Conservation (phyloP, 768 basidiomycete species). For the Coprinellus aureogranulatus region DNA sequence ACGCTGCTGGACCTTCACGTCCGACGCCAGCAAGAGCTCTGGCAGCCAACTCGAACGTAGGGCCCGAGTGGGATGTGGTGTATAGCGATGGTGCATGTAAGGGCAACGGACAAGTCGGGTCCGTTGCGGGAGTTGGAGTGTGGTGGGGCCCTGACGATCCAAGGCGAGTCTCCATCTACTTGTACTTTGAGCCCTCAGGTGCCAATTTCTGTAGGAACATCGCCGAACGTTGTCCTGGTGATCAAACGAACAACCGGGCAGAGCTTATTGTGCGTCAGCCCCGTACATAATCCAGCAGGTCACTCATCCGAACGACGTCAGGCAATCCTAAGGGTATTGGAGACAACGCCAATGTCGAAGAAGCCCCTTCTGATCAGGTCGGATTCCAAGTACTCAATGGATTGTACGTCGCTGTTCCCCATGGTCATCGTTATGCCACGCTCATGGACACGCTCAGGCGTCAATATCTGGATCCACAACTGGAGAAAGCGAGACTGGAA, state of each 20-base stretch:
- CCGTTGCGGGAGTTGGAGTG: slow-evolving; percentile 82
- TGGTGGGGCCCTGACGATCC: slow-evolving; percentile 78
- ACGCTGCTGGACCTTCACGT: slow-evolving; percentile 2
- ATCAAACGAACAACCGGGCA: slow-evolving; percentile 85
- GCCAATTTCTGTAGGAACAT: slow-evolving; percentile 55
- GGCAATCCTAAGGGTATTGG: slow-evolving; percentile 83
- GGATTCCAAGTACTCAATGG: slow-evolving; percentile 82
- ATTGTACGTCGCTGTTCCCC: slow-evolving; percentile 47
- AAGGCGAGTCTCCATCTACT: slow-evolving; percentile 38
- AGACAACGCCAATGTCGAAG: slow-evolving; percentile 58
- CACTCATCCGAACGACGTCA: slow-evolving; percentile 4
- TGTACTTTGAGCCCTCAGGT: not conserved
- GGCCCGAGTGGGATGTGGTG: slow-evolving; percentile 48
- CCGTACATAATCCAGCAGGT: not conserved
- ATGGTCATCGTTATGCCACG: not conserved
- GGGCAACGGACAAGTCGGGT: slow-evolving; percentile 68
- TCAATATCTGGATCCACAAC: slow-evolving; percentile 62
- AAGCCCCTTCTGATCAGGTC: slow-evolving; percentile 72
- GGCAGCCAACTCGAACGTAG: slow-evolving; percentile 18
- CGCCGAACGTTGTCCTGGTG: slow-evolving; percentile 77
- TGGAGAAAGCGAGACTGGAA: slow-evolving; percentile 61
- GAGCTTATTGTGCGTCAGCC: slow-evolving; percentile 71
- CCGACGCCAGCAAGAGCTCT: slow-evolving; percentile 9
- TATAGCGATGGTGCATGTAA: slow-evolving; percentile 88
- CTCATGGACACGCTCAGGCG: slow-evolving; percentile 45